These are phyloP conservation scores for Xylariaceae sp. DNA, from an alignment of 2,329 filamentous ascomycete genomes.

Conservation along the genomic window DNA sequence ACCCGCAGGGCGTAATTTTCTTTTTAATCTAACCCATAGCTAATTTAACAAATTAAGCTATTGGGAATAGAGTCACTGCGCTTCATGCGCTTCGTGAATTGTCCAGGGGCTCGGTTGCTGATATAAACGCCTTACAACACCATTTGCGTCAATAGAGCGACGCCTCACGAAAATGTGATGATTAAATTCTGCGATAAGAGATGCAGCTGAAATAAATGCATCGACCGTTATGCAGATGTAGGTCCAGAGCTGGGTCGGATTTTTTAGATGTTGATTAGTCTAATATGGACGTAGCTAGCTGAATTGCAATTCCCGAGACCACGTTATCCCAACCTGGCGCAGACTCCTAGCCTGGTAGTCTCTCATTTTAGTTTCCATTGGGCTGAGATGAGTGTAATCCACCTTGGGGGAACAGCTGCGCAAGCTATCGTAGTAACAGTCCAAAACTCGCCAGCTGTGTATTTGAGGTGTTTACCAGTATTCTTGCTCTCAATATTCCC, in stretches of 20 bases:
- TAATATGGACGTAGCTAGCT: background rate
- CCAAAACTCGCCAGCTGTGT: too few relatives aligned
- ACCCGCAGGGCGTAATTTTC: too few relatives aligned
- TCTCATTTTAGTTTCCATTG: conserved; percentile 29
- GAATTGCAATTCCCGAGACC: conserved; percentile 12
- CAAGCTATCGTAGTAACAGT: background rate
- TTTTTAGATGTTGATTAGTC: conserved; percentile 4
- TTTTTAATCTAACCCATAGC: too few relatives aligned
- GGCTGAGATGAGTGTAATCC: conserved; percentile 17
- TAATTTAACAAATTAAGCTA: too few relatives aligned
- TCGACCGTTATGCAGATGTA: conserved; percentile 12
- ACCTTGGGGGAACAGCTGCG: conserved; percentile 9
- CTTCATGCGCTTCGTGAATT: background rate
- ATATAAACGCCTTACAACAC: background rate
- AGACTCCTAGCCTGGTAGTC: conserved; percentile 3
- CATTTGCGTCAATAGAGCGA: conserved; percentile 7
- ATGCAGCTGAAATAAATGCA: conserved; percentile 14
- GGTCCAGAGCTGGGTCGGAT: conserved; percentile 18
- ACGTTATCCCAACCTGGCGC: conserved; percentile 9
- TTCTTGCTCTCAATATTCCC: too few relatives aligned
- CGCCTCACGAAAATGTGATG: conserved; percentile 8
- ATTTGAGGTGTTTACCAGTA: too few relatives aligned
- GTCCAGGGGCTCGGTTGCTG: background rate
- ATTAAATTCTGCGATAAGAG: background rate
- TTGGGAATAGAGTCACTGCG: background rate